Evolutionary conservation across 768 basidiomycete genomes (phyloP).

Genomic region (Naganishia onofrii): DNA sequence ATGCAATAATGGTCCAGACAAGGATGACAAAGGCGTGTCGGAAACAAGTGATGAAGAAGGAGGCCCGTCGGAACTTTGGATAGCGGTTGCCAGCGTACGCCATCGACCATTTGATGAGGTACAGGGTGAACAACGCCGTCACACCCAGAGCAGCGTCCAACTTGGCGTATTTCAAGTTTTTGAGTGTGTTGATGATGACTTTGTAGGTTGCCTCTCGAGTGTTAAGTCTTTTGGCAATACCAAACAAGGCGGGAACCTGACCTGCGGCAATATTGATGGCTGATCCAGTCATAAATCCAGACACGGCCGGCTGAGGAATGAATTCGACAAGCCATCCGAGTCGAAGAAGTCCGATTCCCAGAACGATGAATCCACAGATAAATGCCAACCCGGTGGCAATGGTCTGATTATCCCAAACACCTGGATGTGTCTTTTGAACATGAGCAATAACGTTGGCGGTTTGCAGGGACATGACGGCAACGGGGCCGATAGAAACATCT

Average conservation of each 20-base stretch:
- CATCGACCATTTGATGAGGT: slow-evolving; percentile 50
- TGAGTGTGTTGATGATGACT: slow-evolving; percentile 90
- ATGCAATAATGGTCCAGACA: slow-evolving; percentile 75
- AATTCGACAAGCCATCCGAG: slow-evolving; percentile 95
- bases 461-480: slow-evolving; percentile 95
- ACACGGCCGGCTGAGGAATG: slow-evolving; percentile 56
- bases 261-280: slow-evolving; percentile 85
- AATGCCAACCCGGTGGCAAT: slow-evolving; percentile 85
- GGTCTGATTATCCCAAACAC: slow-evolving; percentile 63
- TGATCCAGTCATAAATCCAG: slow-evolving; percentile 89
- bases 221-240: slow-evolving; percentile 72
- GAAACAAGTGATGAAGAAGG: slow-evolving; percentile 64
- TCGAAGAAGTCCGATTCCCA: slow-evolving; percentile 81
- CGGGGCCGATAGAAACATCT: slow-evolving; percentile 98
- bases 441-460: slow-evolving; percentile 71
- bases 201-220: slow-evolving; percentile 79
- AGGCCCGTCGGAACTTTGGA: slow-evolving; percentile 51
- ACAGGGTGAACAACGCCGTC: slow-evolving; percentile 61
- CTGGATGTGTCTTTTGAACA: slow-evolving; percentile 55
- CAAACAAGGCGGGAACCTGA: slow-evolving; percentile 86
- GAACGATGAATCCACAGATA: slow-evolving; percentile 83
- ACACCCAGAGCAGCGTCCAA: slow-evolving; percentile 90
- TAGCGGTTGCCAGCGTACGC: slow-evolving; percentile 39
- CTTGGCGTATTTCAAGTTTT: slow-evolving; percentile 67
- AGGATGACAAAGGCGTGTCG: slow-evolving; percentile 62